phyloP scores from a whole-genome alignment of 371 early-diverging fungal species.

The Blakeslea trispora region DNA sequence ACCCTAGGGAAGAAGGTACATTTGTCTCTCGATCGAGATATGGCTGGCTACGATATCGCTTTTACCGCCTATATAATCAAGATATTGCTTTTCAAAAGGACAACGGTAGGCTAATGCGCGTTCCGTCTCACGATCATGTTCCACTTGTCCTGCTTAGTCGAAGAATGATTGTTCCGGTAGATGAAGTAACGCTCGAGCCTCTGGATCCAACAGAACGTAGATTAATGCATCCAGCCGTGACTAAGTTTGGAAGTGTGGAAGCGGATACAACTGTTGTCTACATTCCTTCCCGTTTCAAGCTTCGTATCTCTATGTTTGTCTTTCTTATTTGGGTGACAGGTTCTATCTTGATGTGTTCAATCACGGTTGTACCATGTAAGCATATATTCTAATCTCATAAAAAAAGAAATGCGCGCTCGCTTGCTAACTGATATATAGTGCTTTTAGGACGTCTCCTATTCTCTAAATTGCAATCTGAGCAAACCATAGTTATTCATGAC shows the following conservation, averaged over 20 bases:
- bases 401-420: background rate
- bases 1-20: slow-evolving; percentile 62
- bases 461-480: slow-evolving; percentile 17
- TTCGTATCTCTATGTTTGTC: slow-evolving; percentile 43
- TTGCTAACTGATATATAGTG: slow-evolving; percentile 27
- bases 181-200: slow-evolving; percentile 51
- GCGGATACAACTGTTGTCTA: slow-evolving; percentile 56
- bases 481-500: slow-evolving; percentile 46
- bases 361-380: slow-evolving; percentile 53
- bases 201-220: slow-evolving; percentile 51
- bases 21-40: slow-evolving; percentile 29
- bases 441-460: slow-evolving; percentile 49
- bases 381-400: slow-evolving; percentile 13
- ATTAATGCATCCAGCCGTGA: slow-evolving; percentile 45
- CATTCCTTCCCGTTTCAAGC: slow-evolving; percentile 57
- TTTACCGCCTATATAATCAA: too few relatives aligned
- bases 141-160: slow-evolving; percentile 55
- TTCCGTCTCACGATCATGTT: slow-evolving; percentile 63
- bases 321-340: slow-evolving; percentile 57
- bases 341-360: slow-evolving; percentile 39
- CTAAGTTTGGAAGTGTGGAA: slow-evolving; percentile 36
- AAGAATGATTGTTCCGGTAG: slow-evolving; percentile 68
- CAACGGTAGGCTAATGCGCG: slow-evolving; percentile 58
- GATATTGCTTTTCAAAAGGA: slow-evolving; percentile 41
- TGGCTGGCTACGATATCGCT: slow-evolving; percentile 25